These are phyloP conservation scores for Pseudevernia furfuracea DNA, from an alignment of 495 filamentous ascomycete species.

Conservation along the genomic window DNA sequence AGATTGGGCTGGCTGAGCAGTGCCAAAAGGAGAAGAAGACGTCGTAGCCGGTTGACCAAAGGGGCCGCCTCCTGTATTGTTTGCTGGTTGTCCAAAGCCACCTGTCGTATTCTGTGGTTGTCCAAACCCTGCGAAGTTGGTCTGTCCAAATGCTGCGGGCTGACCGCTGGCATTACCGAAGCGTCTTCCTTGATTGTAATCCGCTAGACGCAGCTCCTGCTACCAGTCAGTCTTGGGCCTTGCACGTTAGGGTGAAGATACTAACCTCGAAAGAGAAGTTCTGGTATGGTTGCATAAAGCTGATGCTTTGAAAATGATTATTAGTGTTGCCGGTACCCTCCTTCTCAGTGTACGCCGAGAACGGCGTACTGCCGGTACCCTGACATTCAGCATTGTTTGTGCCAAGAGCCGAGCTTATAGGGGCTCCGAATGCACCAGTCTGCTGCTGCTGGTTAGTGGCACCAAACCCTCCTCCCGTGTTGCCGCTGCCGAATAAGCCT, in stretches of 20 bases:
- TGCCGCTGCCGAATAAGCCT: slow-evolving; percentile 41
- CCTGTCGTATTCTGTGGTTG: slow-evolving; percentile 16
- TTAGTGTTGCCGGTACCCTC: slow-evolving; percentile 51
- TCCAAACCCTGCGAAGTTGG: background rate
- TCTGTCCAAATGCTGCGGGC: slow-evolving; percentile 68
- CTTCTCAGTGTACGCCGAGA: slow-evolving; percentile 73
- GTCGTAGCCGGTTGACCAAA: slow-evolving; percentile 46
- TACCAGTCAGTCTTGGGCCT: slow-evolving; percentile 15
- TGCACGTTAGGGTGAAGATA: slow-evolving; percentile 1
- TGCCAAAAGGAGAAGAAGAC: slow-evolving; percentile 45
- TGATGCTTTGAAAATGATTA: slow-evolving; percentile 80
- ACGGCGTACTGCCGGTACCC: slow-evolving; percentile 69
- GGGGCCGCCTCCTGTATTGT: slow-evolving; percentile 39
- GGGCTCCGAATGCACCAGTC: slow-evolving; percentile 37
- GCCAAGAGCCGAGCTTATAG: slow-evolving; percentile 44
- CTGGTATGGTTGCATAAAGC: slow-evolving; percentile 76
- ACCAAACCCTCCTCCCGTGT: slow-evolving; percentile 34
- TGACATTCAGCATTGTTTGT: slow-evolving; percentile 36
- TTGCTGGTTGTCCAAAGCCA: slow-evolving; percentile 38
- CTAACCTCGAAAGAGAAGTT: slow-evolving; percentile 73
- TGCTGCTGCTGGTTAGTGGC: slow-evolving; percentile 33
- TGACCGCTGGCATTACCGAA: slow-evolving; percentile 74
- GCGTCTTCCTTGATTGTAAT: slow-evolving; percentile 81
- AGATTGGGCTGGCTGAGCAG: slow-evolving; percentile 39
- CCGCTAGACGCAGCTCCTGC: slow-evolving; percentile 71